Evolutionary conservation across 352 stramenopile genomes (phyloP), one percentile per base, ranked within the genome.

Genomic region (Globisporangium middletonii): DNA sequence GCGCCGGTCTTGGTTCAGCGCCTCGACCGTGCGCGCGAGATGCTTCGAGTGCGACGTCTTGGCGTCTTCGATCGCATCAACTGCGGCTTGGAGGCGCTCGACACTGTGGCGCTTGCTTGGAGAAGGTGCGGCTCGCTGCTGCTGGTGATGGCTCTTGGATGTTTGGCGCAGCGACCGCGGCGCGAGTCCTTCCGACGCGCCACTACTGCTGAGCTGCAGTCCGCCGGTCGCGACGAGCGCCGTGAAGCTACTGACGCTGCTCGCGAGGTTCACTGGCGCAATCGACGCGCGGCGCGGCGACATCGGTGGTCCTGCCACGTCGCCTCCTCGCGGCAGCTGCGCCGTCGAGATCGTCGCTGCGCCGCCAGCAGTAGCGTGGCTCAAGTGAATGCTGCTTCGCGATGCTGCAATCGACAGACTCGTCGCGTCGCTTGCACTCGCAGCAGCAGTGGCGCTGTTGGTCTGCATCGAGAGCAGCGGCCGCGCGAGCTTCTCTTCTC

Each of bases 1-100:
- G 41, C 64, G 68, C 8, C 82, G 77, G 55, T 83, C 74, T 13
- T 87, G 64, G 9, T 77, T 64, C 7, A 92, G 72, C 0, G 64
- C 50, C 38, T 67, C 57, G 26, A 92, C 55, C 0, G 73, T 64
- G 15, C 71, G 71, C 13, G 69, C 62, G 9, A 92, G 59, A 1
- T 64, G 52, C 30, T 62, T 51, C 0, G 75, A 68, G 26, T 83
- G 73, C 23, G 64, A 46, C 1, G 52, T 53, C 57, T 88, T 88
- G 35, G 67, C 58, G 4, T 56, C 41, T n/a, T 83, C 77, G 48
- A 88, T 62, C 27, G 69, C 57, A 46, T 78, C 62, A 9, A 89
- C 60, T 11, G 70, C 65, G 13, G 60, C 61, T 57, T 92, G 82
- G 4, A 92, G 60, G 4, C 76, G 68, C 55, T 83, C 70, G 18